Base-by-base conservation (phyloP, 805 yeast genomes). In the Hanseniaspora pseudoguilliermondii region DNA sequence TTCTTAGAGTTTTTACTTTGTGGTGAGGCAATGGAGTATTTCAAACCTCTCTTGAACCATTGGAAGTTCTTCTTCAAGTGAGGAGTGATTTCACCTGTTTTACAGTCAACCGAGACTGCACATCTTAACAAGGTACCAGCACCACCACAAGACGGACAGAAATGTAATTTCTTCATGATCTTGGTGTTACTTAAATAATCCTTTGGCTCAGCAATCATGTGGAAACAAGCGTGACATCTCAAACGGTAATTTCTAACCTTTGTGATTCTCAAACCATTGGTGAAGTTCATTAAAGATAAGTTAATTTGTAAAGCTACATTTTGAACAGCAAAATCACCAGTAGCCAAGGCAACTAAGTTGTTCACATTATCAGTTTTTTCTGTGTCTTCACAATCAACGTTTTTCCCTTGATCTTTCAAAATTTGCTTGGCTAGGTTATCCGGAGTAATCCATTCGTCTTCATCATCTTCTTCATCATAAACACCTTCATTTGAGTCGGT, bases 271-370 rank as follows among this genome's bases (percentile, higher is more conserved):
- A 82, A 73, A 21, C 98, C 98, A 1, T 90, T 80, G 72, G 80
- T 76, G 25, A 86, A 75, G 69, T 90, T 90, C 81, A 93, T 84
- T 61, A 91, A 74, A 61, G 86, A 84, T 57, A 93, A 69, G 5
- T 96, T 96, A 62, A 93, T 76, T 69, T 91, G 97, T 71, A 93
- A 75, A 0, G 96, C 79, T 16, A 90, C 96, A 69, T 93, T 93
- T 69, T 93, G 99, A 64, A 91, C 87, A 2, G 99, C 97, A 72
- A 91, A 93, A 79, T 93, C 99, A 29, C 95, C 95, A 0, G 97
- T 85, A 0, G 96, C 83, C 50, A 93, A 71, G 2, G 97, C 98
- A 20, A 84, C 93, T 60, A 82, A 78, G 57, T 83, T 76, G n/a
- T 71, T 65, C 2, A 63, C 57, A 3, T 65, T 69, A 3, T 66